Evolutionary conservation across 208 protist species (phyloP).

Genomic region (Trypanosoma caninum): DNA sequence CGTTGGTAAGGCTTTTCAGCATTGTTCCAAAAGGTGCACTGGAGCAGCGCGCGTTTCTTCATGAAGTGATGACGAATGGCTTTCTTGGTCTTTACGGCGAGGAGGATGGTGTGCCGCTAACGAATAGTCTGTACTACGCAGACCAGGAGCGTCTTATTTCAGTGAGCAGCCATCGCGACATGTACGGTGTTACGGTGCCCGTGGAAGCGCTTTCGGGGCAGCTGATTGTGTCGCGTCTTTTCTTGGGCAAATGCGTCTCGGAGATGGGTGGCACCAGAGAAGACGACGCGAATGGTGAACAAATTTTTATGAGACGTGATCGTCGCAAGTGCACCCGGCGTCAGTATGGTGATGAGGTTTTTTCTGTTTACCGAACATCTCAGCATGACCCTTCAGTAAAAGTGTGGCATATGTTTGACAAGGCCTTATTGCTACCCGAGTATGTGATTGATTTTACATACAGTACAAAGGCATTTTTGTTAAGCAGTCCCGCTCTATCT

Average conservation of each 20-base stretch:
- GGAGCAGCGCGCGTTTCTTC: constrained; percentile 40
- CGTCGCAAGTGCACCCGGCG: constrained; percentile 28
- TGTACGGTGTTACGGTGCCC: constrained; percentile 26
- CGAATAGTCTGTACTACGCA: constrained; percentile 83
- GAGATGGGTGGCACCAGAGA: constrained; percentile 32
- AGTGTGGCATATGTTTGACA: constrained; percentile 89
- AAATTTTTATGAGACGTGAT: constrained; percentile 29
- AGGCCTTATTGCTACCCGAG: constrained; percentile 73
- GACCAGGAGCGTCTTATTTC: constrained; percentile 67
- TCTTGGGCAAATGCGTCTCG: constrained; percentile 55
- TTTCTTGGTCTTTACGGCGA: constrained; percentile 18
- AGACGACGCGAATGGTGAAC: constrained; percentile 25
- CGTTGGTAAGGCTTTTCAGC: constrained; percentile 84
- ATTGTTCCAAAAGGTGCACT: constrained; percentile 30
- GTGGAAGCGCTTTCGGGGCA: constrained; percentile 29
- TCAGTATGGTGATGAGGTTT: constrained; percentile 58
- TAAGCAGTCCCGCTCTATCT: constrained; percentile 20
- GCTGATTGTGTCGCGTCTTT: constrained; percentile 51
- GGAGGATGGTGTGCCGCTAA: constrained; percentile 77
- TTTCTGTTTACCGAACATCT: constrained; percentile 63
- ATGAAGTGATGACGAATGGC: constrained; percentile 47
- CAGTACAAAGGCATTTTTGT: constrained; percentile 21
- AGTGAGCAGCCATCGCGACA: constrained; percentile 15
- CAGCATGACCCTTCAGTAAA: constrained; percentile 29
- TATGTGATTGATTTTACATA: constrained; percentile 88